Conservation (phyloP, 148 eudicot genomes). For the Fallopia convolvulus region DNA sequence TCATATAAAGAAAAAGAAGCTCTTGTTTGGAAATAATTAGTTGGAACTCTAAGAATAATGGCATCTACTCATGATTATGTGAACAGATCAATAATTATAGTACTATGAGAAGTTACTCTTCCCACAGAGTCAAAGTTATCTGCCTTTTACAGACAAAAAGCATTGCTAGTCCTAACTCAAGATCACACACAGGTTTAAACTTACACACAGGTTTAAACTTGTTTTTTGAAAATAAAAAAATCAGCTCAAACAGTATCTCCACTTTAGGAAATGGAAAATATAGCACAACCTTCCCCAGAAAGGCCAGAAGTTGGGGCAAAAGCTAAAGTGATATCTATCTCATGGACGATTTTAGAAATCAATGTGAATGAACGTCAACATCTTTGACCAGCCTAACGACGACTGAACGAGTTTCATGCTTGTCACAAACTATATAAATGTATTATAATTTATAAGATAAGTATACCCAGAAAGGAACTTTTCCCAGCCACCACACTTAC, state of each 20-base stretch:
- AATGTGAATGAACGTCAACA: constrained; percentile 1
- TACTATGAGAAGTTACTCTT: background rate
- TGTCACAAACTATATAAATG: background rate
- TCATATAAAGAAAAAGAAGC: background rate
- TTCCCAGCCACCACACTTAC: constrained; percentile 5
- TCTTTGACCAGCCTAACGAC: constrained; percentile 10
- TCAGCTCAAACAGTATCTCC: background rate
- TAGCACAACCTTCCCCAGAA: constrained; percentile 5
- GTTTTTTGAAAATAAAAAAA: background rate
- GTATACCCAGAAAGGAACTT: constrained; percentile 6
- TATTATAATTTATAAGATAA: background rate
- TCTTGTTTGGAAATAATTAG: background rate
- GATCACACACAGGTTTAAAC: background rate
- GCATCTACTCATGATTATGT: background rate
- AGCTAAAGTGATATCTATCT: background rate
- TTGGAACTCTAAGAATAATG: background rate
- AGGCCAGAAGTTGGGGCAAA: background rate
- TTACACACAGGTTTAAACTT: background rate
- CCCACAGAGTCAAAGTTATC: background rate
- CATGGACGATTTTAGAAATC: background rate
- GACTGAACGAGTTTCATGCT: constrained; percentile 4
- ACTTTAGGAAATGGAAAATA: background rate
- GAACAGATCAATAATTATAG: no score
- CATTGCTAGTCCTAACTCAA: background rate
- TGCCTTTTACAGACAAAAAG: background rate